Evolutionary conservation across 2,329 filamentous ascomycete genomes (phyloP).

Genomic region (Clarireedia sp.): DNA sequence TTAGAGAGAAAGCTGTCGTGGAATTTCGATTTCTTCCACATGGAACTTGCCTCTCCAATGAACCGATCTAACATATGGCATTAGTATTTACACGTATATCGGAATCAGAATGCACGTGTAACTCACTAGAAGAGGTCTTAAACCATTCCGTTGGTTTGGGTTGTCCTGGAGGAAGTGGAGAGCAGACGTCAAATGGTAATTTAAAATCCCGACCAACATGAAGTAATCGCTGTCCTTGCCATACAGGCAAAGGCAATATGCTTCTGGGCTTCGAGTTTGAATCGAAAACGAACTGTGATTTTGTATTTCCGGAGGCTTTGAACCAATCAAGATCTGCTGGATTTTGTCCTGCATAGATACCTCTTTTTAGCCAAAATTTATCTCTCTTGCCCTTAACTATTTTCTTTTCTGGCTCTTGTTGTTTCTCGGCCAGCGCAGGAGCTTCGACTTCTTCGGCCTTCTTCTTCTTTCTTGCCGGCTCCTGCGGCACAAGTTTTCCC

Average conservation of each 20-base stretch:
- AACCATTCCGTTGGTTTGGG: slow-evolving; percentile 91
- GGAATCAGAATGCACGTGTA: neutral
- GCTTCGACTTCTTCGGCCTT: slow-evolving; percentile 28
- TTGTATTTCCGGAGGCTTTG: slow-evolving; percentile 12
- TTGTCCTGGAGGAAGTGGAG: slow-evolving; percentile 75
- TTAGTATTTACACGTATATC: slow-evolving; percentile 12
- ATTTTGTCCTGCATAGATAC: slow-evolving; percentile 79
- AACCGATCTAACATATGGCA: slow-evolving; percentile 62
- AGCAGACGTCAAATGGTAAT: slow-evolving; percentile 83
- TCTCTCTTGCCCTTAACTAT: slow-evolving; percentile 22
- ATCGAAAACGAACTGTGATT: slow-evolving; percentile 30
- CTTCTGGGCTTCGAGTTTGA: slow-evolving; percentile 41
- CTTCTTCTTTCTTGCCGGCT: slow-evolving; percentile 31
- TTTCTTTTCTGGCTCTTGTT: slow-evolving; percentile 5
- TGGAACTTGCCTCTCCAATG: slow-evolving; percentile 69
- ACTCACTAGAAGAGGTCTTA: slow-evolving; percentile 82
- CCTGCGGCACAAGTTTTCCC: slow-evolving; percentile 47
- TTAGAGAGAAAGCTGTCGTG: slow-evolving; percentile 67
- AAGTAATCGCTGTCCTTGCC: slow-evolving; percentile 62
- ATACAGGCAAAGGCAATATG: slow-evolving; percentile 69
- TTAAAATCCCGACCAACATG: slow-evolving; percentile 74
- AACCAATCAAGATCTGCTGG: slow-evolving; percentile 20
- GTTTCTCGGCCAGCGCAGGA: slow-evolving; percentile 9
- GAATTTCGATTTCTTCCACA: slow-evolving; percentile 74
- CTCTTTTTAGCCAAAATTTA: slow-evolving; percentile 61